These are phyloP conservation scores for Sonneratia caseolaris DNA, from an alignment of 345 rosid species.

Conservation along the genomic window DNA sequence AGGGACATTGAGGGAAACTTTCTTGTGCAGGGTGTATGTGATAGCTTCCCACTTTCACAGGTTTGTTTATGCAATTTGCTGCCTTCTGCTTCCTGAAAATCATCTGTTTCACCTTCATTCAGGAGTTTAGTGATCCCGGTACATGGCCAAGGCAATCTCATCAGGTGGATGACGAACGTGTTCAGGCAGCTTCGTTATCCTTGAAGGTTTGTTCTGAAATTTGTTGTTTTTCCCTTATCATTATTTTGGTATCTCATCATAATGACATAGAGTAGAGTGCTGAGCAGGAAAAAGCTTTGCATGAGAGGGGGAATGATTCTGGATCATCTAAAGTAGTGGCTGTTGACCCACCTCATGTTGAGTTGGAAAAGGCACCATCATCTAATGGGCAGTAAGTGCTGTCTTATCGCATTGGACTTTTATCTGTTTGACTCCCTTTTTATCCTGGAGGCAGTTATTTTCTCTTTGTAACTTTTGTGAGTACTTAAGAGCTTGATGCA, in stretches of 20 bases:
- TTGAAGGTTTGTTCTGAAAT: slow-evolving; percentile 26
- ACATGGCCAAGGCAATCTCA: slow-evolving; percentile 32
- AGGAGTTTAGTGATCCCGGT: slow-evolving; percentile 35
- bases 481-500: background rate
- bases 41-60: background rate
- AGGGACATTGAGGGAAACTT: slow-evolving; percentile 48
- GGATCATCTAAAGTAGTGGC: slow-evolving; percentile 35
- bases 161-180: slow-evolving; percentile 52
- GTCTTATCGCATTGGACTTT: slow-evolving; percentile 4
- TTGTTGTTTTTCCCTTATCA: slow-evolving; percentile 5
- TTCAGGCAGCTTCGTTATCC: slow-evolving; percentile 59
- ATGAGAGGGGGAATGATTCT: slow-evolving; percentile 27
- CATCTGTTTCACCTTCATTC: slow-evolving; percentile 4
- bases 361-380: slow-evolving; percentile 24
- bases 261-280: slow-evolving; percentile 42
- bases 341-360: slow-evolving; percentile 31
- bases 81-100: slow-evolving; percentile 5
- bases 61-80: background rate
- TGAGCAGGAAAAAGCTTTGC: slow-evolving; percentile 54
- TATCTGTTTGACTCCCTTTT: background rate
- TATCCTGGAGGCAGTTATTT: background rate
- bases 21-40: slow-evolving; percentile 6
- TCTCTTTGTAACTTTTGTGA: background rate
- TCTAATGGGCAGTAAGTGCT: slow-evolving; percentile 64
- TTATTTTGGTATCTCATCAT: slow-evolving; percentile 11